Conservation (phyloP, 2,329 filamentous ascomycete genomes). For the Harringtonia aguacate region DNA sequence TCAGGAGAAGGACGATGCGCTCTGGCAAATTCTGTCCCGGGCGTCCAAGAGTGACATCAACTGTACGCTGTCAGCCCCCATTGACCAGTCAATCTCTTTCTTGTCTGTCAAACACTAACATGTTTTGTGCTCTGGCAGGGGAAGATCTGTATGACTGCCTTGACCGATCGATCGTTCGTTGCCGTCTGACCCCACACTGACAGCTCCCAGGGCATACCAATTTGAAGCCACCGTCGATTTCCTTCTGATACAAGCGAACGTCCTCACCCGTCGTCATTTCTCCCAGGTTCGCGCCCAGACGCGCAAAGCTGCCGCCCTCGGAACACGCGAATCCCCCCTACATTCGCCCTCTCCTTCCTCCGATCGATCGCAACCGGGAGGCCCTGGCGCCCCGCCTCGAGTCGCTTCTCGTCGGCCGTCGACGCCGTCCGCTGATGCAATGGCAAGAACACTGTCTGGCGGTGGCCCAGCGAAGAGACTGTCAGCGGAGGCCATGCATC, state of each 20-base stretch:
- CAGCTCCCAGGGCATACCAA: constrained; percentile 46
- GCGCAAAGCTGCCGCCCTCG: constrained; percentile 53
- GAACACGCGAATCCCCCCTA: constrained; percentile 41
- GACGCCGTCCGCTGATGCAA: constrained; percentile 27
- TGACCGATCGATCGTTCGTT: no score
- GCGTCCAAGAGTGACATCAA: constrained; percentile 76
- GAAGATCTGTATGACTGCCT: constrained; percentile 61
- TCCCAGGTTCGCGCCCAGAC: constrained; percentile 87
- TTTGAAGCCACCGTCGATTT: constrained; percentile 85
- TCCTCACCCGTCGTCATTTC: constrained; percentile 83
- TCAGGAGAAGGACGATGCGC: constrained; percentile 68
- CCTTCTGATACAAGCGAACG: constrained; percentile 84
- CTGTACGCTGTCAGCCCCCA: constrained; percentile 43
- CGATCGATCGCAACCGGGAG: background rate
- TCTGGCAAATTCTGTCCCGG: constrained; percentile 85
- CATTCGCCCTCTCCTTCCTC: constrained; percentile 34
- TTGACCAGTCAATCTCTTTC: background rate
- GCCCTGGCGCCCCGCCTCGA: background rate
- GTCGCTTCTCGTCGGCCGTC: background rate
- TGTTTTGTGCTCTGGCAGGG: constrained; percentile 41
- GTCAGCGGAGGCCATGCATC: constrained; percentile 34
- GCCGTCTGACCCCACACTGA: constrained; percentile 10
- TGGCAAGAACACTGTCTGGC: constrained; percentile 40
- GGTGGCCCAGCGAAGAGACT: background rate
- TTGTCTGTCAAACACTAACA: background rate